These are phyloP conservation scores for Clarireedia paspali DNA, from an alignment of 2,329 filamentous ascomycete genomes.

Conservation along the genomic window DNA sequence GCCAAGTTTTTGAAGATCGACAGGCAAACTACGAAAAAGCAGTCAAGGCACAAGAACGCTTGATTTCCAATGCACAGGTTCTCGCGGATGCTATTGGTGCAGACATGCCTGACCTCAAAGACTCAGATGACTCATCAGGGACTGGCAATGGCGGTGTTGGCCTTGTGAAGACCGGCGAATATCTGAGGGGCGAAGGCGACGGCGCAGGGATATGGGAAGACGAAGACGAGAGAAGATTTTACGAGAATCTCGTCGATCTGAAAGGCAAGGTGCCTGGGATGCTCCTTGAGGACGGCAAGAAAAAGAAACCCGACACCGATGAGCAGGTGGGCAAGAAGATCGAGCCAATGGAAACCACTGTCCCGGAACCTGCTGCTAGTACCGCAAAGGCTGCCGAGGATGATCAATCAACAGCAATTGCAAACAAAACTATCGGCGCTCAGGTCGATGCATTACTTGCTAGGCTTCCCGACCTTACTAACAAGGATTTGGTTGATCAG, in stretches of 20 bases:
- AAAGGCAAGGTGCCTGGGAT: constrained; percentile 95
- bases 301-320: constrained; percentile 78
- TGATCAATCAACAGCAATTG: constrained; percentile 87
- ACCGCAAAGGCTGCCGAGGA: constrained; percentile 52
- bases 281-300: constrained; percentile 86
- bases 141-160: constrained; percentile 73
- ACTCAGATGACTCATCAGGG: constrained; percentile 64
- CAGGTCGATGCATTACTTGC: constrained; percentile 89
- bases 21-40: constrained; percentile 95
- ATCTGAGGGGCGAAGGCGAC: constrained; percentile 81
- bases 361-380: constrained; percentile 34
- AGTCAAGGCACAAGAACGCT: constrained; percentile 82
- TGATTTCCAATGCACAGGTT: constrained; percentile 83
- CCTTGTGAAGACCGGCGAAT: constrained; percentile 88
- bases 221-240: constrained; percentile 94
- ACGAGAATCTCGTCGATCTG: constrained; percentile 91
- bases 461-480: constrained; percentile 83
- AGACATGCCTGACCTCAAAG: constrained; percentile 90
- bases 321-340: constrained; percentile 74
- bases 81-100: constrained; percentile 80
- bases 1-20: constrained; percentile 95
- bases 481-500: constrained; percentile 86
- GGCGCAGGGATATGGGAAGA: constrained; percentile 97
- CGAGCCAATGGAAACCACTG: constrained; percentile 42
- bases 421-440: constrained; percentile 94